Evolutionary conservation across 75 land plant species (phyloP).

Genomic region (Gnetum montanum): DNA sequence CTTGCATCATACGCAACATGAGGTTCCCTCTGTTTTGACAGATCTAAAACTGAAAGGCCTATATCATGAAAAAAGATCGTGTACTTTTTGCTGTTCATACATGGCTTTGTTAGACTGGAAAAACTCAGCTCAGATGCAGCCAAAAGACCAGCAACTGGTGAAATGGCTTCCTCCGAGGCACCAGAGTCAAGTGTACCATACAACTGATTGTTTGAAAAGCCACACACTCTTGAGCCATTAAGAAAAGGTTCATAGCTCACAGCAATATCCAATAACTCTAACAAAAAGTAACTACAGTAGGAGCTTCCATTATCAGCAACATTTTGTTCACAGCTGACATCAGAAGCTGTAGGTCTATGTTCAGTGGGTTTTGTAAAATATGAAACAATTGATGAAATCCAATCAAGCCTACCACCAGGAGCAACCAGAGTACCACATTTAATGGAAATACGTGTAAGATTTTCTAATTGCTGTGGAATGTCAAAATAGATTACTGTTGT

Average conservation of each 20-base stretch:
- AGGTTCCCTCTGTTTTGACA: constrained; percentile 11
- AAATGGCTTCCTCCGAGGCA: constrained; percentile 3
- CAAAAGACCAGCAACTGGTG: constrained; percentile 60
- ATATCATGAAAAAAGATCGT: constrained; percentile 66
- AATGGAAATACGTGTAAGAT: constrained; percentile 36
- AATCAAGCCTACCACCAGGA: constrained; percentile 84
- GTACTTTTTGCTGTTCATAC: constrained; percentile 28
- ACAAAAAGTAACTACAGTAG: constrained; percentile 34
- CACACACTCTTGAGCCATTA: constrained; percentile 5
- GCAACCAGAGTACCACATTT: constrained; percentile 75
- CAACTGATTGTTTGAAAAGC: constrained; percentile 1
- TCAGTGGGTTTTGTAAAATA: constrained; percentile 38
- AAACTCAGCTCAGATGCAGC: constrained; percentile 77
- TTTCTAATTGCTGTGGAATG: constrained; percentile 26
- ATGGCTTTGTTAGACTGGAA: constrained; percentile 30
- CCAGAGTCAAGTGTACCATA: not conserved
- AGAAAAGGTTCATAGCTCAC: constrained; percentile 79
- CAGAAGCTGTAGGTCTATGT: constrained; percentile 5
- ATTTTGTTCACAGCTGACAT: not conserved
- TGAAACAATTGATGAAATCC: constrained; percentile 44
- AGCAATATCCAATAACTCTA: constrained; percentile 78
- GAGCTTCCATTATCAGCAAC: not conserved
- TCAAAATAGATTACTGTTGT: constrained; percentile 26
- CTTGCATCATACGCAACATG: constrained; percentile 29
- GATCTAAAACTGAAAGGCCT: constrained; percentile 58